Conservation (phyloP, 441 rosid genomes). For the Corymbia citriodora region DNA sequence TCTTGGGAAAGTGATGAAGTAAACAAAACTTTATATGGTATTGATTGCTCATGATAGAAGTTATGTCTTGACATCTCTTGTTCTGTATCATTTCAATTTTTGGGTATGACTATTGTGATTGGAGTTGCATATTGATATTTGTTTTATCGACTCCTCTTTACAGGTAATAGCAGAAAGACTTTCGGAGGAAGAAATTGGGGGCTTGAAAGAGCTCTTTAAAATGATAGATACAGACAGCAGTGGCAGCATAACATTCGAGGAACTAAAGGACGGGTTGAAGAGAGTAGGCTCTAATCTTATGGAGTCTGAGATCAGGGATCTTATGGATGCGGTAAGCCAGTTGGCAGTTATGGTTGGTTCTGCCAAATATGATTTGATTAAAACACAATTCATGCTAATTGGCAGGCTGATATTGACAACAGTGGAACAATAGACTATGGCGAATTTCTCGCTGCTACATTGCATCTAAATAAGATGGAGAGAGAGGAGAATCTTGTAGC, state of each 20-base stretch:
- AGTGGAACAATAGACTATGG: constrained; percentile 12
- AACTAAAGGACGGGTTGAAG: constrained; percentile 5
- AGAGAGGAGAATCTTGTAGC: constrained; percentile 11
- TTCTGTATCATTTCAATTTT: neutral
- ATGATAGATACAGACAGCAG: constrained; percentile 14
- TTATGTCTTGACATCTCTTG: neutral
- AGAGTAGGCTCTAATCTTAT: constrained; percentile 11
- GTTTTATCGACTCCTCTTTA: neutral
- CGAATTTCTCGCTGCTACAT: constrained; percentile 9
- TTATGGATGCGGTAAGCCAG: constrained; percentile 12
- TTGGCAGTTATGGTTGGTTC: neutral
- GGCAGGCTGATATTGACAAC: constrained; percentile 13
- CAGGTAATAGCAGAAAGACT: constrained; percentile 15
- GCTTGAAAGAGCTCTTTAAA: constrained; percentile 10
- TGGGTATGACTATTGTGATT: neutral
- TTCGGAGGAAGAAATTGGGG: constrained; percentile 12
- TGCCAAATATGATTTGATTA: neutral
- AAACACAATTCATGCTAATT: neutral
- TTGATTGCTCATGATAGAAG: neutral
- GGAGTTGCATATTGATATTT: neutral
- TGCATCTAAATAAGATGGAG: constrained; percentile 15
- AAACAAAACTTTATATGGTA: neutral
- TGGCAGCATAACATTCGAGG: constrained; percentile 14
- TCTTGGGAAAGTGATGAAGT: neutral
- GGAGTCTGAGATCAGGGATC: constrained; percentile 14